phyloP scores from a whole-genome alignment of 129 eudicot species.

The Pulicaria dysenterica region DNA sequence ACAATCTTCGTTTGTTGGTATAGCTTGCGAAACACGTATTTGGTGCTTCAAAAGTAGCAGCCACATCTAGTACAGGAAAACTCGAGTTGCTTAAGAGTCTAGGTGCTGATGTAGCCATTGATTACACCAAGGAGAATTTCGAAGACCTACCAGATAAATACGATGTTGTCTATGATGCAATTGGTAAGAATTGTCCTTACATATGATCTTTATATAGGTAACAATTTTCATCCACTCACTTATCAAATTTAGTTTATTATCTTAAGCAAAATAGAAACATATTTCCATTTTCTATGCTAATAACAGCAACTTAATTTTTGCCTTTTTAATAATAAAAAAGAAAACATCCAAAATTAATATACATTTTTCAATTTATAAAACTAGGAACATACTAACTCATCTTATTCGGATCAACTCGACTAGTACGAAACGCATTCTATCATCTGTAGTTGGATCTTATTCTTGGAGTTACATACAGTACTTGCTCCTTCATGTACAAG shows the following conservation, averaged over 20 bases:
- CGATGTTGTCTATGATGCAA: slow-evolving; percentile 83
- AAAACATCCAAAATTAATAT: no score
- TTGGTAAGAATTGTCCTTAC: slow-evolving; percentile 55
- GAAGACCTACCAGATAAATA: slow-evolving; percentile 84
- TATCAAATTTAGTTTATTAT: not conserved
- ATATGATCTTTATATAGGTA: not conserved
- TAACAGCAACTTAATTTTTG: not conserved
- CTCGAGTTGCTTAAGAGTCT: slow-evolving; percentile 76
- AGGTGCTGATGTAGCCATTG: slow-evolving; percentile 87
- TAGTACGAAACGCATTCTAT: no score
- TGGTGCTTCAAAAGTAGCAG: slow-evolving; percentile 87
- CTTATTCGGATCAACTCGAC: no score
- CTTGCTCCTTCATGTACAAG: not conserved
- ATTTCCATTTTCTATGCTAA: not conserved
- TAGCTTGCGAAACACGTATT: slow-evolving; percentile 86
- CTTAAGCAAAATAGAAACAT: not conserved
- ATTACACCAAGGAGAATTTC: slow-evolving; percentile 83
- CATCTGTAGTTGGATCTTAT: no score
- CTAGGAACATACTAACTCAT: no score
- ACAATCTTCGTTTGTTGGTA: slow-evolving; percentile 15
- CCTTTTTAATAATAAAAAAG: no score
- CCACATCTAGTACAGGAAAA: slow-evolving; percentile 83
- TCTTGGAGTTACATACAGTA: not conserved
- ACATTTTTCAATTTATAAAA: no score
- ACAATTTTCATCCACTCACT: not conserved